These are phyloP conservation scores for Fusarium phyllophilum DNA, from an alignment of 2,329 filamentous ascomycete species.

Conservation along the genomic window DNA sequence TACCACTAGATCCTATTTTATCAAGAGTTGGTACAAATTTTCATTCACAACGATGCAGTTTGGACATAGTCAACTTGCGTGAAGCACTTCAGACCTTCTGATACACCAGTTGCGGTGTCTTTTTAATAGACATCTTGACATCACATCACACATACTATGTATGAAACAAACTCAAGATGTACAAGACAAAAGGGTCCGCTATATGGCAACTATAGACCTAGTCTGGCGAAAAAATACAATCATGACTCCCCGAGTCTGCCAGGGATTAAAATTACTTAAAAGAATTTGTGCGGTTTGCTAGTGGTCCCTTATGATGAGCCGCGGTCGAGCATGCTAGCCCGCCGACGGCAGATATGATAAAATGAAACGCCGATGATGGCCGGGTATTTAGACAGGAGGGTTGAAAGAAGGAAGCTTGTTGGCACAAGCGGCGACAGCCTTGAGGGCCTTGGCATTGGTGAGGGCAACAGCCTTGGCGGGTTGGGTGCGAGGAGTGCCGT, in stretches of 20 bases:
- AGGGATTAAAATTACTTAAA: constrained; percentile 40
- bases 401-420: constrained; percentile 34
- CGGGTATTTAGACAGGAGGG: constrained; percentile 25
- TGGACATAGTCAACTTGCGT: background rate
- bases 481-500: constrained; percentile 32
- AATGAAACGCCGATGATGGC: constrained; percentile 14
- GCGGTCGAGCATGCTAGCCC: background rate
- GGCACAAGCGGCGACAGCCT: constrained; percentile 34
- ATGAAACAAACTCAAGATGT: background rate
- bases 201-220: constrained; percentile 39
- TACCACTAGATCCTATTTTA: background rate
- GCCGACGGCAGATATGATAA: constrained; percentile 4
- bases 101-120: background rate
- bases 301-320: constrained; percentile 28
- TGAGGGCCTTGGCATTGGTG: constrained; percentile 29
- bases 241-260: constrained; percentile 34
- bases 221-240: constrained; percentile 38
- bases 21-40: background rate
- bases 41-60: background rate
- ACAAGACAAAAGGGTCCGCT: constrained; percentile 28
- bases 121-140: background rate
- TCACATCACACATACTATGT: background rate
- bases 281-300: constrained; percentile 38
- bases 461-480: constrained; percentile 32
- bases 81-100: background rate